Conservation (phyloP, 257 asterid genomes). For the Parsonsia alboflavescens region DNA sequence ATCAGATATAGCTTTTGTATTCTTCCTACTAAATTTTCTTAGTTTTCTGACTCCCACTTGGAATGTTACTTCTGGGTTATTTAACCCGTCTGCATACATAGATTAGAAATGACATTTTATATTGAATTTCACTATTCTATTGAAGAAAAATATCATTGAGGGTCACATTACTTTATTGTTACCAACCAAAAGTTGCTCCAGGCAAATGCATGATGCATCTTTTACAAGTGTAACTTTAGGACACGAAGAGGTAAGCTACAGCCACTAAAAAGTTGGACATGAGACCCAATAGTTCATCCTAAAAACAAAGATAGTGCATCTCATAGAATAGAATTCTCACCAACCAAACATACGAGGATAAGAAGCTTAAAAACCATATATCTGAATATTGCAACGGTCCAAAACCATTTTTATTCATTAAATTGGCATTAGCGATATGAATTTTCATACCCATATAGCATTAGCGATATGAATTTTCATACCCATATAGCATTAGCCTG, state of each 20-base stretch:
- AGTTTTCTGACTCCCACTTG: background rate
- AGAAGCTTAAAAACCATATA: background rate
- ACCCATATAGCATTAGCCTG: slow-evolving; percentile 34
- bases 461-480: slow-evolving; percentile 19
- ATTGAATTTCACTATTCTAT: background rate
- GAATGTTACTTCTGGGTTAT: background rate
- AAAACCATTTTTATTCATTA: background rate
- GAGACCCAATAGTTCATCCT: background rate
- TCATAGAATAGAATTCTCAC: background rate
- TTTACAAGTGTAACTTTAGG: background rate
- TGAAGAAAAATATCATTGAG: background rate
- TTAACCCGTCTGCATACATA: background rate
- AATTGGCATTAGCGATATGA: background rate
- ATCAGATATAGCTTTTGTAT: background rate
- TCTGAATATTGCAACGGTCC: background rate
- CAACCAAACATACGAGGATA: background rate
- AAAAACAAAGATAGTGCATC: background rate
- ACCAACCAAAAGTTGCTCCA: background rate
- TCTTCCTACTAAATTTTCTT: background rate
- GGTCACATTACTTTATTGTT: background rate
- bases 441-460: slow-evolving; percentile 31
- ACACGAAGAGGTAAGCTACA: background rate
- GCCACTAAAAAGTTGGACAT: background rate
- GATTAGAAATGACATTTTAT: background rate
- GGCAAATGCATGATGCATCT: background rate